Base-by-base conservation (phyloP, 2,329 filamentous ascomycete species). In the Fusarium luffae region DNA sequence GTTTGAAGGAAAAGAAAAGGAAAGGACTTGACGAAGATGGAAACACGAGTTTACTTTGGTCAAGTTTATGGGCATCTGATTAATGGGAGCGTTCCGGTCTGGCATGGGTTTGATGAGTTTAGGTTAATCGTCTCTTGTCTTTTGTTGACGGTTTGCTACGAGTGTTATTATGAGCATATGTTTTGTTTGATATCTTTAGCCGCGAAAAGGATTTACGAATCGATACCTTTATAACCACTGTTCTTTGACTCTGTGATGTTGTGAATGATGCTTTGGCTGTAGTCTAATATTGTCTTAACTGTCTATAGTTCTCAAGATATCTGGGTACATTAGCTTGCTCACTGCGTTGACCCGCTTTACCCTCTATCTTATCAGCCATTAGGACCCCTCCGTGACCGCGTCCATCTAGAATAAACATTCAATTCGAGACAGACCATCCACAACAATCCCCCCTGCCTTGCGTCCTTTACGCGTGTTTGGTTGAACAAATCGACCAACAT, bases 121-220 rank as follows among this genome's bases (percentile, higher is more conserved):
- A 44, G 43, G 34, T 52, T 28, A 19, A 37, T 52, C 34, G 49
- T 42, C 48, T n/a, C 21, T 30, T 12, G 19, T 51, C 32, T 27
- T 54, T 50, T 42, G 46, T 42, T 41, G 28, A 37, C 37, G 42
- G 49, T 43, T 60, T 66, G 32, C 34, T 41, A 67, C 40, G 32
- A 23, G 48, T 34, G 28, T 50, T 48, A 51, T 55, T 19, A 64
- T 47, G 52, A 54, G 44, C 28, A 54, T 54, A 56, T 54, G 52
- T 65, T 54, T 56, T 42, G 6, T 27, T 56, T 70, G 30, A 48
- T 27, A 41, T n/a, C 30, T 47, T 49, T 52, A 50, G 25, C 47
- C 41, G 34, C 25, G 52, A 56, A 54, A 66, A n/a, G 47, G 18
- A 69, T 69, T 48, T 54, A 66, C 25, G 66, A 69, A 69, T 66